These are phyloP conservation scores for Phytophthora pinifolia DNA, from an alignment of 352 stramenopile species.

Conservation along the genomic window DNA sequence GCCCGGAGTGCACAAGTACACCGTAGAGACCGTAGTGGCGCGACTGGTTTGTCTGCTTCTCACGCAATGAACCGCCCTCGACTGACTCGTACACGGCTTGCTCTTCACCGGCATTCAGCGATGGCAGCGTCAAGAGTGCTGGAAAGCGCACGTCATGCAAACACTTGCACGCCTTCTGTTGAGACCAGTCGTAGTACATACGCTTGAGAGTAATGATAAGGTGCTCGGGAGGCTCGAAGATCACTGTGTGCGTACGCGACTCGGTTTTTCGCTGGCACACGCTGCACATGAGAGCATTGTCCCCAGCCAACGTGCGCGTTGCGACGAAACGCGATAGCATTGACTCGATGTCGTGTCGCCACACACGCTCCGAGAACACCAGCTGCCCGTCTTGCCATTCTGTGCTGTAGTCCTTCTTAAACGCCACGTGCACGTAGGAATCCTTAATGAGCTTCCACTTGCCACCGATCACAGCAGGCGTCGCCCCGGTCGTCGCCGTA, in stretches of 20 bases:
- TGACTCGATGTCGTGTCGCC: conserved; percentile 77
- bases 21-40: conserved; percentile 88
- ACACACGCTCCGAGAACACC: conserved; percentile 84
- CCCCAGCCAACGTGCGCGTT: conserved; percentile 73
- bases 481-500: conserved; percentile 6
- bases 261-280: conserved; percentile 78
- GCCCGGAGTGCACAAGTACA: conserved; percentile 87
- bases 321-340: conserved; percentile 84
- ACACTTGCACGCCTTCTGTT: conserved; percentile 88
- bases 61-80: conserved; percentile 8
- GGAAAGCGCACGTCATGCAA: conserved; percentile 83
- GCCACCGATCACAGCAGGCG: conserved; percentile 27
- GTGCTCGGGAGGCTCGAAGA: conserved; percentile 77
- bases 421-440: conserved; percentile 82
- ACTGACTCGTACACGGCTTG: conserved; percentile 23
- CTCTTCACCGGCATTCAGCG: conserved; percentile 61
- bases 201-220: conserved; percentile 89
- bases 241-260: conserved; percentile 78
- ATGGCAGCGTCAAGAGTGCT: conserved; percentile 64
- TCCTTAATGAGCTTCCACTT: conserved; percentile 85
- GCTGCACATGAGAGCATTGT: conserved; percentile 77
- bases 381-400: conserved; percentile 82
- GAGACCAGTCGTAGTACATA: conserved; percentile 90
- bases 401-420: conserved; percentile 90
- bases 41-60: conserved; percentile 32